Conservation (phyloP, 306 rosid species). For the Phaseolus lunatus region DNA sequence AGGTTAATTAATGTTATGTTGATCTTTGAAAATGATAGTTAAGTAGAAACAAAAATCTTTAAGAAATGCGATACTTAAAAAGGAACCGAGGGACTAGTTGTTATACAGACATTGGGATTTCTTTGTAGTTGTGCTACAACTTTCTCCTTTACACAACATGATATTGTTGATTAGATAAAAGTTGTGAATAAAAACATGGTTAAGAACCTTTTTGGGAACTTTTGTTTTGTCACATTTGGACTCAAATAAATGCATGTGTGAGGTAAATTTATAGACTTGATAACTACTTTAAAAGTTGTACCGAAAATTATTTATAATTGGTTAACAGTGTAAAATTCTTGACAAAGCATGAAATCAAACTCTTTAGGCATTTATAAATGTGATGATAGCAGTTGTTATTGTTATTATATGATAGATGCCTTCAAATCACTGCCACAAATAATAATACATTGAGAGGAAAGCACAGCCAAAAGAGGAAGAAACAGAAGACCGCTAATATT, state of each 20-base stretch:
- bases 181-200: neutral
- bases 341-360: neutral
- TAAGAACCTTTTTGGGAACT: neutral
- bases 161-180: conserved; percentile 6
- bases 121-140: neutral
- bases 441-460: conserved; percentile 8
- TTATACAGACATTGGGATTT: conserved; percentile 1
- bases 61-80: no score
- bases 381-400: neutral
- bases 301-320: neutral
- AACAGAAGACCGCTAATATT: conserved; percentile 1
- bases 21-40: no score
- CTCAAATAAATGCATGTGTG: neutral
- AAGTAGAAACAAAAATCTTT: no score
- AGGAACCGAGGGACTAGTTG: neutral
- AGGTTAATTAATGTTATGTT: no score
- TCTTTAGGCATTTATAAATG: neutral
- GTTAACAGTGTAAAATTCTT: neutral
- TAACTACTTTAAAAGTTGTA: no score
- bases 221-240: neutral
- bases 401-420: neutral
- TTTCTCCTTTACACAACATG: conserved; percentile 5
- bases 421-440: conserved; percentile 23
- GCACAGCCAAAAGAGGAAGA: conserved; percentile 7
- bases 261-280: neutral